phyloP scores from a whole-genome alignment of 257 asterid species.

The Ballota nigra region DNA sequence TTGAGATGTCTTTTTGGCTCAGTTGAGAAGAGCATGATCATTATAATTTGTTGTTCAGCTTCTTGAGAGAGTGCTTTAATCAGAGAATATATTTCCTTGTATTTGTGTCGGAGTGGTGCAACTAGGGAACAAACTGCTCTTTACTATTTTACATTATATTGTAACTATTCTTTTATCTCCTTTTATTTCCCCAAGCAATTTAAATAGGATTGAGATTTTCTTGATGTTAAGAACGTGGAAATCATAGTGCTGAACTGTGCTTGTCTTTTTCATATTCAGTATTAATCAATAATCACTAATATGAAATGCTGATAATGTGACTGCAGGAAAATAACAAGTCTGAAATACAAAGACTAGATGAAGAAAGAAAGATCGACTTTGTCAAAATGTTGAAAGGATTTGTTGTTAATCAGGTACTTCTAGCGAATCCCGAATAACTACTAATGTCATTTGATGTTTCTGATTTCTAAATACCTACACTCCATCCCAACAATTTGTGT shows the following conservation, averaged over 20 bases:
- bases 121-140: not conserved
- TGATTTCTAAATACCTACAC: not conserved
- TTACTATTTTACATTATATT: not conserved
- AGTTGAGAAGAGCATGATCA: not conserved
- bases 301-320: constrained; percentile 20
- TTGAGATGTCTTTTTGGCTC: not conserved
- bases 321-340: constrained; percentile 84
- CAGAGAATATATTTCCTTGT: not conserved
- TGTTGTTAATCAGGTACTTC: constrained; percentile 71
- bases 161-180: not conserved
- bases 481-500: not conserved
- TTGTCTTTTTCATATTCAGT: constrained; percentile 4
- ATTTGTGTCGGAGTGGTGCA: not conserved
- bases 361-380: constrained; percentile 70
- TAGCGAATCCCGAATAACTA: not conserved
- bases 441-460: not conserved
- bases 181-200: not conserved
- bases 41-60: not conserved
- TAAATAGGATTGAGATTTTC: not conserved
- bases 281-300: not conserved
- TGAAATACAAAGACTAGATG: constrained; percentile 80
- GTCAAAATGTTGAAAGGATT: constrained; percentile 87
- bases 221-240: not conserved
- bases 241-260: not conserved
- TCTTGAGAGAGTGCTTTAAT: not conserved